Base-by-base conservation (phyloP, 257 asterid genomes). In the Solanum chmielewskii region DNA sequence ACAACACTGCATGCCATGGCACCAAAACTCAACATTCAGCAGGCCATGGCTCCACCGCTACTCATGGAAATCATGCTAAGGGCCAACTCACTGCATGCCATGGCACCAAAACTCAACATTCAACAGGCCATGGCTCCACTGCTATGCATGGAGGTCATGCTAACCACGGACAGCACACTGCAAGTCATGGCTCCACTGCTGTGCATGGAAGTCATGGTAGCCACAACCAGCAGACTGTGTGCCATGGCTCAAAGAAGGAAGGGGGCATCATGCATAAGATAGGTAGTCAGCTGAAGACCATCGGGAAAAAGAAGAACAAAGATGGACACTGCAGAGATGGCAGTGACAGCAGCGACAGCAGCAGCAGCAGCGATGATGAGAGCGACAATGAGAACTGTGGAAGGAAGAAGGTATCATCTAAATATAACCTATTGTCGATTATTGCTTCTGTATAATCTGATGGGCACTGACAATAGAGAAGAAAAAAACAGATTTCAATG, bases 321-420 rank as follows among this genome's bases (percentile, higher is more conserved):
- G 88, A 73, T 33, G 84, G 74, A 73, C 47, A 10, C 60, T 35
- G 88, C 84, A 71, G 82, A 52, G 68, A 71, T 86, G 68, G 87
- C 74, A 73, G 74, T 33, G 87, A 86, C 23, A 86, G 88, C 88
- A 86, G 88, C 0, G 60, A 49, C 60, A 49, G 60, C n/a, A 86
- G 86, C 88, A 78, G 86, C 80, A 86, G 88, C 62, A 56, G 62
- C 20, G 62, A 56, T 20, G 78, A 78, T 86, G 88, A 86, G 62
- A 86, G 88, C 70, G 68, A 77, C 73, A 29, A 59, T 12, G 86
- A 86, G 71, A 85, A 85, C 21, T 6, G 85, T 49, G 69, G 45
- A 47, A 81, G 85, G 69, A 81, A 31, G 21, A 81, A 81, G 85
- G 85, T 81, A 81, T 81, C 12, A 35, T 64, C 44, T 39, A 39